Conservation (phyloP, 495 filamentous ascomycete genomes). For the Evansstolkia leycettana region DNA sequence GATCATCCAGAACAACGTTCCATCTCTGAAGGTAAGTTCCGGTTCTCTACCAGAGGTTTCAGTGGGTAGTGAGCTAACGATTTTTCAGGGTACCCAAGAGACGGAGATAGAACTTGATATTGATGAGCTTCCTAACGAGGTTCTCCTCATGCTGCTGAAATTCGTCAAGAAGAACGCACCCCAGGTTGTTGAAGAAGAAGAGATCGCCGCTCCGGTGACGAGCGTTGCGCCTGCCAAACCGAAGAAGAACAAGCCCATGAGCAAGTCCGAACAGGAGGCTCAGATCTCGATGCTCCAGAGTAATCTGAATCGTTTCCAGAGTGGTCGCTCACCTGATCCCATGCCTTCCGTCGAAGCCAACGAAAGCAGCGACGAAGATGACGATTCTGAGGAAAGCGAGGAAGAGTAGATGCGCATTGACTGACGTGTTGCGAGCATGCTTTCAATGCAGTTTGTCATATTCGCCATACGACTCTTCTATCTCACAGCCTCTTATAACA, state of each 20-base stretch:
- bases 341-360: slow-evolving; percentile 33
- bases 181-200: slow-evolving; percentile 35
- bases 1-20: slow-evolving; percentile 82
- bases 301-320: slow-evolving; percentile 36
- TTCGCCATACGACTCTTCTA: too few species aligned
- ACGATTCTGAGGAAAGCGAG: slow-evolving; percentile 44
- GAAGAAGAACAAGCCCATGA: slow-evolving; percentile 99
- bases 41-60: background rate
- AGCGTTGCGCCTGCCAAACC: slow-evolving; percentile 48
- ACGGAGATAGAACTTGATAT: slow-evolving; percentile 89
- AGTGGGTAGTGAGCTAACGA: background rate
- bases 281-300: slow-evolving; percentile 69
- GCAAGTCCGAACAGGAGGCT: slow-evolving; percentile 80
- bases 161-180: slow-evolving; percentile 61
- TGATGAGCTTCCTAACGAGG: slow-evolving; percentile 63
- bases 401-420: slow-evolving; percentile 39
- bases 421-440: too few species aligned
- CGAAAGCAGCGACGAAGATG: slow-evolving; percentile 38
- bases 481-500: too few species aligned
- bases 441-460: too few species aligned
- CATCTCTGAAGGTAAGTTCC: slow-evolving; percentile 50
- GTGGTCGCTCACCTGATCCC: slow-evolving; percentile 28
- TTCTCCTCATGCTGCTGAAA: slow-evolving; percentile 61
- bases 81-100: slow-evolving; percentile 50
- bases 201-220: slow-evolving; percentile 23